A percentile compares a stretch with the other conserved stretches of the same genome.
These are phyloP conservation scores for Truncatella angustata DNA, from an alignment of 2,329 filamentous ascomycete species.

Conservation along the genomic window DNA sequence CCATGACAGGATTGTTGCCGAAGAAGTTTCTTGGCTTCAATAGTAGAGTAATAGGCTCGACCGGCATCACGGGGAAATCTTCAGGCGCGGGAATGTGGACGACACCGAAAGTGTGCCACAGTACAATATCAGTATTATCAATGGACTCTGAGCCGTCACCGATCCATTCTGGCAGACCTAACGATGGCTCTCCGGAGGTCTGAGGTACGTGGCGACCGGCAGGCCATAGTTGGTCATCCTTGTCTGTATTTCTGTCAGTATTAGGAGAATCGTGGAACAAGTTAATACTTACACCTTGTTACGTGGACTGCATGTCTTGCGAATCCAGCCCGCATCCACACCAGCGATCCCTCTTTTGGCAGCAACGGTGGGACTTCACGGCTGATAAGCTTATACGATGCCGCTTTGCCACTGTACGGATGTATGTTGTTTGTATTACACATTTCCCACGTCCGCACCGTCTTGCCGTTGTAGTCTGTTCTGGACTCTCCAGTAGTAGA, in stretches of 20 bases:
- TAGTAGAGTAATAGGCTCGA: conserved; percentile 78
- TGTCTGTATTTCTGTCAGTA: too few relatives aligned
- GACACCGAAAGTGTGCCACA: conserved; percentile 93
- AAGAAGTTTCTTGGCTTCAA: conserved; percentile 83
- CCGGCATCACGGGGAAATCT: conserved; percentile 91
- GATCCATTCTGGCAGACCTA: conserved; percentile 75
- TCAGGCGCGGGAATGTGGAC: conserved; percentile 88
- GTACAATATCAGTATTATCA: conserved; percentile 80
- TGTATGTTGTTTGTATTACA: conserved; percentile 81
- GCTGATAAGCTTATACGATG: conserved; percentile 86
- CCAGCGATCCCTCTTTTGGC: conserved; percentile 76
- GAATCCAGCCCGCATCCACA: conserved; percentile 89
- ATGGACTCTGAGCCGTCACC: conserved; percentile 66
- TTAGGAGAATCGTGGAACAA: too few relatives aligned
- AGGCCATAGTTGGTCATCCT: conserved; percentile 78
- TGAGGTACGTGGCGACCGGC: conserved; percentile 86
- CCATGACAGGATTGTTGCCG: conserved; percentile 71
- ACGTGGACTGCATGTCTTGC: conserved; percentile 85
- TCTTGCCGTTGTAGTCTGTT: conserved; percentile 79
- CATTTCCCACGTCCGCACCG: conserved; percentile 87
- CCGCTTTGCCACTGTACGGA: conserved; percentile 80
- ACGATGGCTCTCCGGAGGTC: conserved; percentile 75
- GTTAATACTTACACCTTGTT: conserved; percentile 74
- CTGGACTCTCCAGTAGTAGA: conserved; percentile 65
- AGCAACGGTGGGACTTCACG: conserved; percentile 76